Conservation (phyloP, 129 eudicot species). For the carrot (Daucus carota) region DH1_v3.0 NC_030381.2:1664501-1665000, state of each 20-base stretch:
- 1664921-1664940: not conserved
- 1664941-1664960: not conserved
- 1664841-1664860: constrained; percentile 34
- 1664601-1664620: not conserved
- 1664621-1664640: not conserved
- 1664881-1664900: constrained; percentile 1
- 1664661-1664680: not conserved
- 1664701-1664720: constrained; percentile 68
- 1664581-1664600: constrained; percentile 62
- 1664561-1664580: constrained; percentile 69
- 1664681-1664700: not conserved
- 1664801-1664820: constrained; percentile 33
- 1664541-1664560: constrained; percentile 64
- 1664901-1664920: not conserved
- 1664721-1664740: constrained; percentile 54
- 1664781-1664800: constrained; percentile 28
- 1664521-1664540: constrained; percentile 52
- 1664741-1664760: constrained; percentile 34
- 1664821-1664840: constrained; percentile 59
- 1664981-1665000: constrained; percentile 24
- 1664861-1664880: constrained; percentile 31
- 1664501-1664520: constrained; percentile 54
- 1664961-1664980: not conserved
- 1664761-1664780: constrained; percentile 35
- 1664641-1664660: not conserved